Evolutionary conservation across 1,139 yeast species (phyloP).

Genomic region (Pichia sp.): DNA sequence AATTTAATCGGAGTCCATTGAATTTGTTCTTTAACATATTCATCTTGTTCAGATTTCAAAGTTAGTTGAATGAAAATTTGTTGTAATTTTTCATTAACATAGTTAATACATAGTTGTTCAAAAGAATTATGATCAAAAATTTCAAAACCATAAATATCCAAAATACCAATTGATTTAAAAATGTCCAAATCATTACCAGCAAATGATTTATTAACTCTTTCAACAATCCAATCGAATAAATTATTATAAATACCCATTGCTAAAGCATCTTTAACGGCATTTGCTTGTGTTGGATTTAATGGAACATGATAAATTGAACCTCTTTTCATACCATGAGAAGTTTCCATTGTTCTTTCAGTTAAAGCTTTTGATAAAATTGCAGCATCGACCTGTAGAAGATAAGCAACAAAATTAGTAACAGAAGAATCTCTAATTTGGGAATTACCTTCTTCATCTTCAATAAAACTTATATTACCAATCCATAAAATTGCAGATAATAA

Average conservation of each 20-base stretch:
- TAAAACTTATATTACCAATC: constrained; percentile 88
- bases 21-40: constrained; percentile 89
- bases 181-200: constrained; percentile 37
- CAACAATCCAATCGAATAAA: constrained; percentile 96
- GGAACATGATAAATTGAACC: constrained; percentile 96
- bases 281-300: constrained; percentile 83
- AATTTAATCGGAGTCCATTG: constrained; percentile 97
- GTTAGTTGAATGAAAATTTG: constrained; percentile 95
- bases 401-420: constrained; percentile 91
- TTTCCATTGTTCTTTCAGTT: constrained; percentile 79
- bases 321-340: constrained; percentile 79
- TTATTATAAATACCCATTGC: constrained; percentile 94
- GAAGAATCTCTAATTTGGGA: constrained; percentile 75
- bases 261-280: constrained; percentile 89
- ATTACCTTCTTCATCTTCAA: constrained; percentile 82
- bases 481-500: constrained; percentile 81
- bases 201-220: constrained; percentile 75
- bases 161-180: constrained; percentile 75
- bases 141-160: constrained; percentile 98
- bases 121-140: constrained; percentile 94
- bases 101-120: constrained; percentile 94
- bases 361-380: constrained; percentile 61
- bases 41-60: constrained; percentile 94
- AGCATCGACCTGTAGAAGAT: constrained; percentile 75
- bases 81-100: constrained; percentile 94